phyloP scores from a whole-genome alignment of 164 flowering plant genomes.

The Chimonanthus praecox region DNA sequence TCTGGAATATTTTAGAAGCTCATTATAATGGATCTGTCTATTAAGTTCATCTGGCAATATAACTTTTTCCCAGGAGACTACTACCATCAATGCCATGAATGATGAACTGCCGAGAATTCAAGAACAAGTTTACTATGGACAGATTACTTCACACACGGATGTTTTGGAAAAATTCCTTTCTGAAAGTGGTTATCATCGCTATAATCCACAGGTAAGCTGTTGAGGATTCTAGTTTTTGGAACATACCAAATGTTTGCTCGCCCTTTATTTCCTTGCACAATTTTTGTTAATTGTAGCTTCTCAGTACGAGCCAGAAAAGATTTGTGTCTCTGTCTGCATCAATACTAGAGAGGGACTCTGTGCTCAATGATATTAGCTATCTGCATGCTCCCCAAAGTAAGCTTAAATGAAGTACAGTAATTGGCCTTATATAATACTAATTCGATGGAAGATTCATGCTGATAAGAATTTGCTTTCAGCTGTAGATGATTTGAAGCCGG shows the following conservation, averaged over 20 bases:
- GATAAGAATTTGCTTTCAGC: slow-evolving; percentile 38
- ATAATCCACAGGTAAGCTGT: slow-evolving; percentile 75
- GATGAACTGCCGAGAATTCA: slow-evolving; percentile 96
- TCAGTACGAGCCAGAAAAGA: slow-evolving; percentile 34
- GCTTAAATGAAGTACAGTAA: slow-evolving; percentile 12
- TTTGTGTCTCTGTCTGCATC: slow-evolving; percentile 56
- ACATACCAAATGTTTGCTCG: neutral
- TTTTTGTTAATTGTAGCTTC: slow-evolving; percentile 1
- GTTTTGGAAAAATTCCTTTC: slow-evolving; percentile 83
- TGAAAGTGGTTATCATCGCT: slow-evolving; percentile 73
- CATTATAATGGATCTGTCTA: neutral
- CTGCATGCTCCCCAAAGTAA: slow-evolving; percentile 89
- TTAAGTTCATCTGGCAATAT: neutral
- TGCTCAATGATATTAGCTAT: slow-evolving; percentile 57
- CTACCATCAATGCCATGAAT: slow-evolving; percentile 73
- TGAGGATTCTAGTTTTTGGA: neutral
- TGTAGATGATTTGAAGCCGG: slow-evolving; percentile 82
- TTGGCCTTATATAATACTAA: neutral
- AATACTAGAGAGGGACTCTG: slow-evolving; percentile 44
- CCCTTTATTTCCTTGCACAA: neutral
- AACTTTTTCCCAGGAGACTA: slow-evolving; percentile 56
- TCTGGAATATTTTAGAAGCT: neutral
- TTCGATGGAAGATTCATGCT: neutral
- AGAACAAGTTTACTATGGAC: slow-evolving; percentile 97
- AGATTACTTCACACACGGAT: slow-evolving; percentile 73